Evolutionary conservation across 768 basidiomycete species (phyloP), one percentile per base, ranked within the genome.

Genomic region (Dioszegia crocea): DNA sequence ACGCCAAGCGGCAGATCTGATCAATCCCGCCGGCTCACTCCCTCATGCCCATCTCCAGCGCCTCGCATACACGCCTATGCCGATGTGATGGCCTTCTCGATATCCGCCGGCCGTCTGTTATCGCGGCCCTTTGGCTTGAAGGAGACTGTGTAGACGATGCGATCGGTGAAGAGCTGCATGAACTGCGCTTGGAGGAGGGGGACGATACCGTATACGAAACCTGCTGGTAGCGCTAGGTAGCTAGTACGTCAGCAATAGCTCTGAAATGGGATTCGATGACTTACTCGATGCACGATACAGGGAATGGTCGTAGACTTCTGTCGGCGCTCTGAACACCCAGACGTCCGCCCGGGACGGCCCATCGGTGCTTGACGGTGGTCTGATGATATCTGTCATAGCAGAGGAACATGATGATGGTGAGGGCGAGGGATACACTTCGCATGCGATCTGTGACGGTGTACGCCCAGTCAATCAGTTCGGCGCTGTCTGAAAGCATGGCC

Each of bases 131-230:
- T 56, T 21, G 62, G 62, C 51, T 66, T 66, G 60, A 66, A 62
- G 14, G 62, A 63, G 17, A 66, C 65, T 26, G 61, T 67, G 47
- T 67, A 67, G 26, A 51, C 61, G 41, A 65, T 56, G 38, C 63
- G 62, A 52, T 73, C 61, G 10, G 68, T 73, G 57, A 67, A 70
- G 48, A 73, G 56, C 50, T 73, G 71, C 55, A 67, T 62, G 59
- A 70, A 64, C 31, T 73, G 71, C 6, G 68, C 66, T 50, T 70
- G 66, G 38, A 70, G 49, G 36, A 70, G 56, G 39, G 71, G 69
- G 45, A 70, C 58, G 50, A 67, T 62, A n/a, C 68, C 71, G 53
- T 68, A 70, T 26, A 66, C 41, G 46, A 70, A 62, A 54, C 64
- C 64, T 23, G 62, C 60, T 39, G 71, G 71, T 40, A 73, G 51